A percentile compares a stretch with the other conserved stretches of the same genome.
phyloP scores from a whole-genome alignment of 2,329 filamentous ascomycete genomes.

The Penicillium sp. region DNA sequence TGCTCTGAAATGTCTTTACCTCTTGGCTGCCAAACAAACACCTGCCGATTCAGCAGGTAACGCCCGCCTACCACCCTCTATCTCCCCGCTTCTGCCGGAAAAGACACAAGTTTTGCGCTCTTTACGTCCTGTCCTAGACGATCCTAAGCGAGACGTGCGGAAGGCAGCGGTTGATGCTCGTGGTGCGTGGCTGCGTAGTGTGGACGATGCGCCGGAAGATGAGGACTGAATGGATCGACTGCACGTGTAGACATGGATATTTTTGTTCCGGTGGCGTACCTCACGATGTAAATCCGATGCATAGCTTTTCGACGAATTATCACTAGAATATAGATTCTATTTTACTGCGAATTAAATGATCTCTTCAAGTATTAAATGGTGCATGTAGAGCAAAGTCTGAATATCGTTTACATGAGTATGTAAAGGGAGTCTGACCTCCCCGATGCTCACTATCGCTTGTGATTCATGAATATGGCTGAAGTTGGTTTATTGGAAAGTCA shows the following conservation, averaged over 20 bases:
- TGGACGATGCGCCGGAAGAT: slow-evolving; percentile 63
- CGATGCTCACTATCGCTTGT: background rate
- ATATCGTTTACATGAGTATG: background rate
- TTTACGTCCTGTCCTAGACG: slow-evolving; percentile 61
- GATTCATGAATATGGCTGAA: background rate
- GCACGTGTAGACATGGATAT: background rate
- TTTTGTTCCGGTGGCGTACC: background rate
- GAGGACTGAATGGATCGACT: slow-evolving; percentile 49
- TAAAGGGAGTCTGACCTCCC: background rate
- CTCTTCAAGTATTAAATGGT: background rate
- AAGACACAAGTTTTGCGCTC: slow-evolving; percentile 61
- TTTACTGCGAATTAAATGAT: background rate
- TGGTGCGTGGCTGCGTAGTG: slow-evolving; percentile 59
- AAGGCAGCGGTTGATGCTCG: slow-evolving; percentile 65
- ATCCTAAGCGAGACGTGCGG: slow-evolving; percentile 64
- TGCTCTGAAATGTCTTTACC: slow-evolving; percentile 43
- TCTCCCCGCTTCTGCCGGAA: slow-evolving; percentile 58
- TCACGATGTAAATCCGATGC: background rate
- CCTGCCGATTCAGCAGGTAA: slow-evolving; percentile 26
- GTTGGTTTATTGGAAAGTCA: no score
- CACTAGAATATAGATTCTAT: background rate
- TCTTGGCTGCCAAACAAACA: slow-evolving; percentile 39
- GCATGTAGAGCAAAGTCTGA: background rate
- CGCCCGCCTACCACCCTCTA: slow-evolving; percentile 31
- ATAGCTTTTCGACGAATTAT: background rate